These are phyloP conservation scores for Maudiozyma turicensis DNA, from an alignment of 805 yeast species.

Conservation along the genomic window DNA sequence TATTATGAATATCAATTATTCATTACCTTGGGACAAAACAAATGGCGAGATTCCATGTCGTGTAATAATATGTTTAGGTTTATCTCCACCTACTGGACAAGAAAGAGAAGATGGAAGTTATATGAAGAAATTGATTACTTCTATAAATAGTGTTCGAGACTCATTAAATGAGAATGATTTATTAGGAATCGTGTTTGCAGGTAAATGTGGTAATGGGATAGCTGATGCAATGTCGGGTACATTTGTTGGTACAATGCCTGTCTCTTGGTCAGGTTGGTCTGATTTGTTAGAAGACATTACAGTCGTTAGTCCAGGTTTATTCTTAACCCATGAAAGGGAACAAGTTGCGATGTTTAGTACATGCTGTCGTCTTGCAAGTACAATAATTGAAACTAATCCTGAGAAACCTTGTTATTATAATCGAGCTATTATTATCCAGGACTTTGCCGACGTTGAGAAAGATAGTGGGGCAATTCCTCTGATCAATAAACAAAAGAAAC, in stretches of 20 bases:
- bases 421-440: neutral
- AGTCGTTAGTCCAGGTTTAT: conserved; percentile 3
- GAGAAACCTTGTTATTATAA: neutral
- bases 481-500: neutral
- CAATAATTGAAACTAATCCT: neutral
- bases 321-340: conserved; percentile 12
- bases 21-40: conserved; percentile 12
- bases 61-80: conserved; percentile 35
- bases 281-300: conserved; percentile 19
- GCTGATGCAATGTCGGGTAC: conserved; percentile 30
- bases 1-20: neutral
- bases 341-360: conserved; percentile 16
- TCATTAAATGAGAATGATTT: conserved; percentile 32
- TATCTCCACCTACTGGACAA: conserved; percentile 13
- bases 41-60: conserved; percentile 28
- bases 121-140: conserved; percentile 16
- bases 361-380: conserved; percentile 13
- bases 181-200: conserved; percentile 40
- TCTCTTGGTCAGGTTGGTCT: conserved; percentile 42
- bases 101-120: conserved; percentile 27
- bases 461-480: neutral
- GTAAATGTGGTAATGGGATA: conserved; percentile 34
- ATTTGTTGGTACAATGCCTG: conserved; percentile 38
- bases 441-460: neutral
- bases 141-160: neutral